phyloP scores from a whole-genome alignment of 2,329 filamentous ascomycete species.

The Fusarium multiceps region DNA sequence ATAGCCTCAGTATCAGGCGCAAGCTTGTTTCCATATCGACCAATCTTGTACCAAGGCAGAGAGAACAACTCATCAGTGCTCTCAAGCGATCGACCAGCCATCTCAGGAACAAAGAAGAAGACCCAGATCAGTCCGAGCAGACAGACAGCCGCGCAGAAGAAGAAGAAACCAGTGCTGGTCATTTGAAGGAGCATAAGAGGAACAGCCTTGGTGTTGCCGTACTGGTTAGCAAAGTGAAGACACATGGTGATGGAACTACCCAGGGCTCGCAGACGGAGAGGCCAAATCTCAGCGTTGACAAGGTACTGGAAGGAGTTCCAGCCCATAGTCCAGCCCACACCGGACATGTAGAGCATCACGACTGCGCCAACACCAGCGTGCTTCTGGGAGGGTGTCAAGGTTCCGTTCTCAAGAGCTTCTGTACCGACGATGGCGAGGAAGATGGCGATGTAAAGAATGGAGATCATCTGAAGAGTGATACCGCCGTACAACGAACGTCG shows the following conservation, averaged over 20 bases:
- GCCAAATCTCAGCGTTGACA: slow-evolving; percentile 24
- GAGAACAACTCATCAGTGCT: slow-evolving; percentile 73
- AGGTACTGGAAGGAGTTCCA: slow-evolving; percentile 21
- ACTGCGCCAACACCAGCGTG: slow-evolving; percentile 14
- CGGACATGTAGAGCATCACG: slow-evolving; percentile 13
- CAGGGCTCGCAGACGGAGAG: slow-evolving; percentile 15
- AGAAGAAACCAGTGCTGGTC: slow-evolving; percentile 17
- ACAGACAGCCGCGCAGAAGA: slow-evolving; percentile 19
- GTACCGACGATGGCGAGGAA: slow-evolving; percentile 13
- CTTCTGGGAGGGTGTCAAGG: slow-evolving; percentile 14
- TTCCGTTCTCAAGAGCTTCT: slow-evolving; percentile 2
- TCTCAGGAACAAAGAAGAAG: slow-evolving; percentile 74
- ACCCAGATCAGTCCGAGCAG: slow-evolving; percentile 69
- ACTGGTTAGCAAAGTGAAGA: slow-evolving; percentile 18
- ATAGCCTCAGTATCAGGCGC: slow-evolving; percentile 22
- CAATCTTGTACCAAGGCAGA: slow-evolving; percentile 75
- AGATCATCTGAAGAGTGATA: slow-evolving; percentile 13
- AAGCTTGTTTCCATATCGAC: slow-evolving; percentile 52
- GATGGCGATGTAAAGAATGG: slow-evolving; percentile 19
- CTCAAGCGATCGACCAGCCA: slow-evolving; percentile 66
- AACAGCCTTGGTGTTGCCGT: slow-evolving; percentile 23
- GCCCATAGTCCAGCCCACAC: slow-evolving; percentile 17
- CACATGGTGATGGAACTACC: slow-evolving; percentile 25
- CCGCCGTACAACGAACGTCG: slow-evolving; percentile 10
- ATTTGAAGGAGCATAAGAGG: slow-evolving; percentile 9